Percentiles rank a stretch among this genome's conserved stretches.
phyloP scores from a whole-genome alignment of 1,284 basidiomycete genomes.

The Stygiomarasmius scandens region DNA sequence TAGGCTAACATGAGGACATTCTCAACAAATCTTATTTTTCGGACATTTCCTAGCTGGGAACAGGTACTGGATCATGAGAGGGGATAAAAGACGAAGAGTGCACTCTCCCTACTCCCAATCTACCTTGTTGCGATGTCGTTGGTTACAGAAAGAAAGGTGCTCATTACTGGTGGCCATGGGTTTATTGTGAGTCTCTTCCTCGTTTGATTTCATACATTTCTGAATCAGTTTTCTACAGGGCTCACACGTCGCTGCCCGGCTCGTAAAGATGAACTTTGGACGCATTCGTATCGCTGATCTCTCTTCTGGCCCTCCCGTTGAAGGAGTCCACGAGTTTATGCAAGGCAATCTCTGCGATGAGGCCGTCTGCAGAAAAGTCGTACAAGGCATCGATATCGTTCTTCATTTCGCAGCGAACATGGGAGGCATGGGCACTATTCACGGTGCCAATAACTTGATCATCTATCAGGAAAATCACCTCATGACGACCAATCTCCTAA shows the following conservation, averaged over 20 bases:
- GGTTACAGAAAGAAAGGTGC: slow-evolving; percentile 18
- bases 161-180: slow-evolving; percentile 58
- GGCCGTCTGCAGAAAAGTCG: slow-evolving; percentile 37
- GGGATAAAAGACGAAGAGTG: background rate
- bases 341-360: slow-evolving; percentile 51
- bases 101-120: background rate
- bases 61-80: too few relatives aligned
- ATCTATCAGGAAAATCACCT: slow-evolving; percentile 53
- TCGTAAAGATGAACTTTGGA: slow-evolving; percentile 31
- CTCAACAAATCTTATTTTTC: too few relatives aligned
- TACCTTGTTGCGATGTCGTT: background rate
- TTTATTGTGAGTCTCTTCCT: slow-evolving; percentile 49
- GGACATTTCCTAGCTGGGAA: too few relatives aligned
- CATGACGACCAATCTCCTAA: slow-evolving; percentile 52
- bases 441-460: slow-evolving; percentile 47
- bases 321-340: slow-evolving; percentile 36
- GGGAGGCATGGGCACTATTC: slow-evolving; percentile 67
- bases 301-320: slow-evolving; percentile 25
- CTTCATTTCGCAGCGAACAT: slow-evolving; percentile 62
- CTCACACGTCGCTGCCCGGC: slow-evolving; percentile 48
- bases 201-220: background rate
- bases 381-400: slow-evolving; percentile 44
- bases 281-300: slow-evolving; percentile 50
- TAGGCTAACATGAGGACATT: too few relatives aligned
- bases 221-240: slow-evolving; percentile 38